Base-by-base conservation (phyloP, 1,284 basidiomycete species). In the Pseudozyma sp. region DNA sequence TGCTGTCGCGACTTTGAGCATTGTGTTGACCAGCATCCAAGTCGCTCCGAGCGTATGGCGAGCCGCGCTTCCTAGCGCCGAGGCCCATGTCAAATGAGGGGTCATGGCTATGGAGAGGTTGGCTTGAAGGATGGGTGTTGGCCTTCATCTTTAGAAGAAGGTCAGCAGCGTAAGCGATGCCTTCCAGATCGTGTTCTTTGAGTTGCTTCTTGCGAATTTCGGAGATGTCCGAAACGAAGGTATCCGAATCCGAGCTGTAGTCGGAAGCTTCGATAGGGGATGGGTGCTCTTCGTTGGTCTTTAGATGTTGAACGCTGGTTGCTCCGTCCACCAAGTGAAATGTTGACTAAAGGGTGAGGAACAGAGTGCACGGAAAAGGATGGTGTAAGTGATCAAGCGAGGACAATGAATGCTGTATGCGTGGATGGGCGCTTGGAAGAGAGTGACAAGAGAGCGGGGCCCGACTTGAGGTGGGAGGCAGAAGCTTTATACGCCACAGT, bases 101-200 rank as follows among this genome's bases (percentile, higher is more conserved):
- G 3, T 57, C 56, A 21, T 52, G n/a, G 19, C 0, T 13, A 36
- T 45, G 13, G 40, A 62, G 49, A 10, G 10, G 44, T 7, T 10
- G 8, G 4, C n/a, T 38, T 3, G 44, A 1, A 0, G 34, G n/a
- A 9, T 25, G 7, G 5, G 35, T 44, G 10, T 52, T 31, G 18
- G 12, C 36, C 21, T 53, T 61, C 10, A 70, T 51, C 56, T 56
- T 66, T 1, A 72, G 52, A 0, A 72, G 64, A 4, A 72, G 59
- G 8, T 58, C 45, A 5, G 70, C 70, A 8, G 63, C 70, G 70
- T 72, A 72, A 0, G 70, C 63, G 18, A 72, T 39, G 13, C 70
- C 70, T 50, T 69, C 66, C 6, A 63, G 48, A n/a, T 52, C 66
- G 45, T 48, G 25, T 12, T 45, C 31, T 34, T 49, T 50, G 21